These are phyloP conservation scores for Magnusiomyces magnusii DNA, from an alignment of 1,139 yeast genomes.

Conservation along the genomic window DNA sequence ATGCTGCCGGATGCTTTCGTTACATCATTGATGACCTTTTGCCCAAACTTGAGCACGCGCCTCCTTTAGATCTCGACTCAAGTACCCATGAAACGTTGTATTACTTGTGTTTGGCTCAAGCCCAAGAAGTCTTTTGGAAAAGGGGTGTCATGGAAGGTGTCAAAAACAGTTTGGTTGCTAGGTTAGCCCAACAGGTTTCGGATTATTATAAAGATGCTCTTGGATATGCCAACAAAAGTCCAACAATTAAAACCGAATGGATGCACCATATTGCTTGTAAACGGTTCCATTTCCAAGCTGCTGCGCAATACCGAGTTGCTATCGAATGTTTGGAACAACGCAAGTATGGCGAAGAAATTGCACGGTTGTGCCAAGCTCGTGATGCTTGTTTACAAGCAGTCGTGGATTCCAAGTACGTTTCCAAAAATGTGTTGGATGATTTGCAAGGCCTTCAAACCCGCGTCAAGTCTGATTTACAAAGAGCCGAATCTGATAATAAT, in stretches of 20 bases:
- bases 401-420: slow-evolving; percentile 37
- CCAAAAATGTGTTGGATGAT: slow-evolving; percentile 40
- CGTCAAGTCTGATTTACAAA: slow-evolving; percentile 41
- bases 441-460: slow-evolving; percentile 41
- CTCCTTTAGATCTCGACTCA: slow-evolving; percentile 41
- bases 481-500: slow-evolving; percentile 74
- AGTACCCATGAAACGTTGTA: slow-evolving; percentile 41
- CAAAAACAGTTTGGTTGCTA: slow-evolving; percentile 56
- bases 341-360: slow-evolving; percentile 66
- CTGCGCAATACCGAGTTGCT: slow-evolving; percentile 59
- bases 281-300: slow-evolving; percentile 57
- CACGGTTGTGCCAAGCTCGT: slow-evolving; percentile 44
- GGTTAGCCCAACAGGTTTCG: slow-evolving; percentile 56
- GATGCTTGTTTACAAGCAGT: slow-evolving; percentile 25
- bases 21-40: slow-evolving; percentile 32
- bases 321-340: slow-evolving; percentile 41
- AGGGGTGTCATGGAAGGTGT: slow-evolving; percentile 50
- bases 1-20: slow-evolving; percentile 62
- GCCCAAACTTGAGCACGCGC: slow-evolving; percentile 23
- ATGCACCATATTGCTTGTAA: slow-evolving; percentile 52
- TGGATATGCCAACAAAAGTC: slow-evolving; percentile 41
- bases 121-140: slow-evolving; percentile 82
- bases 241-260: slow-evolving; percentile 56
- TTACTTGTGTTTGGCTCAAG: slow-evolving; percentile 65
- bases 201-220: slow-evolving; percentile 47